Evolutionary conservation across 2,329 filamentous ascomycete species (phyloP), one percentile per base, ranked within the genome.

Genomic region (Arthroderma sp.): DNA sequence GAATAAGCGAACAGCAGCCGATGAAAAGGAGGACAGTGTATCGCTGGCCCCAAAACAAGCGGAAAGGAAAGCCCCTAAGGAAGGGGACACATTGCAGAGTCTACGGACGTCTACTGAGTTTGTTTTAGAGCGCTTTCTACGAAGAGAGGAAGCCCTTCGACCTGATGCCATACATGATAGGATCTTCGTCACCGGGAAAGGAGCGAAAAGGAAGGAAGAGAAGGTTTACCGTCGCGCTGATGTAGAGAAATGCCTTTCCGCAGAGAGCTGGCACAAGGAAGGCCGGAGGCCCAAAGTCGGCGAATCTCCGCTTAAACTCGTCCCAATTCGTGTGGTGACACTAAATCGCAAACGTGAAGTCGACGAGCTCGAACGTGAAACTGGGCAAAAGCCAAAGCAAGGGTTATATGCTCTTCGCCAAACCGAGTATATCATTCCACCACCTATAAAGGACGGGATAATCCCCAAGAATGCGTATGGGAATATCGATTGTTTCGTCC

Each of bases 251-350:
- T 94, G 93, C 60, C 88, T 94, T 62, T 93, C 85, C 29, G 83
- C 84, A 1, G 91, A 98, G 60, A 94, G 85, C 1, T 98, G 91
- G 91, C 91, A 96, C 60, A 95, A 95, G 60, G 89, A 95, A 68
- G 91, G 91, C 0, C 77, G 89, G 7, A 81, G 80, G 28, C 79
- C 91, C 3, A 73, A 76, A 28, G 57, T 71, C 0, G 86, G 84
- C 3, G 79, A 83, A 52, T 66, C 78, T 40, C 85, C 91, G 0
- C 65, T 95, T 48, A 98, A 98, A 61, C 74, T 77, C 36, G 91
- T 94, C 0, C 86, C 89, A 0, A 87, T 91, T 59, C 83, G 91
- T 36, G 91, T 87, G 10, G 89, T 94, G 3, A 98, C 91, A 0
- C 75, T 84, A 2, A 85, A 87, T 43, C 76, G 91, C 22, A 84